Percentiles rank a stretch among this genome's conserved stretches.
phyloP scores from a whole-genome alignment of 176 grass and related monocot genomes.

The Secale cereale region DNA sequence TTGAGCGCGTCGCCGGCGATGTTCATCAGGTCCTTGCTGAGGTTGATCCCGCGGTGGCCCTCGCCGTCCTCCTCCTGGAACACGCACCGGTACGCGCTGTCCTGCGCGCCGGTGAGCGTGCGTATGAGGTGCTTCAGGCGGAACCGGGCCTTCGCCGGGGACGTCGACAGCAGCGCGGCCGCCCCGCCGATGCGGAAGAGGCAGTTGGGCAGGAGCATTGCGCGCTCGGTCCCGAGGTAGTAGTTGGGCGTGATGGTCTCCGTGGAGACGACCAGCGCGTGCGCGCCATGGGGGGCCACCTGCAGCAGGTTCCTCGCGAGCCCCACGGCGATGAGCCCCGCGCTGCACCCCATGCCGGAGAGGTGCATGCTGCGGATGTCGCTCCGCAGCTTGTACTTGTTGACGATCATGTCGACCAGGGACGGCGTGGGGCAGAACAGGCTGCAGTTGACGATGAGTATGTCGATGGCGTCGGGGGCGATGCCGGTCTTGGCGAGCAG shows the following conservation, averaged over 20 bases:
- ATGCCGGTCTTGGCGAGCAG: slow-evolving; percentile 44
- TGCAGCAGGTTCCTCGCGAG: slow-evolving; percentile 47
- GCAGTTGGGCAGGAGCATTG: slow-evolving; percentile 46
- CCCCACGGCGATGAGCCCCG: slow-evolving; percentile 40
- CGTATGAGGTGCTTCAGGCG: slow-evolving; percentile 17
- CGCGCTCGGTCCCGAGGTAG: slow-evolving; percentile 31
- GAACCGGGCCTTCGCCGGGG: slow-evolving; percentile 13
- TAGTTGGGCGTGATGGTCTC: slow-evolving; percentile 52
- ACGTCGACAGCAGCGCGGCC: slow-evolving; percentile 31
- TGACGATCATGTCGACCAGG: slow-evolving; percentile 45
- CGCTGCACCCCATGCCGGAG: slow-evolving; percentile 62
- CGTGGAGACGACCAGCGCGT: slow-evolving; percentile 39
- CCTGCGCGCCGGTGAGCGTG: not conserved
- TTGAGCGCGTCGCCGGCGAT: not conserved
- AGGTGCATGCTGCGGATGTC: slow-evolving; percentile 43
- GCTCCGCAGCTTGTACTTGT: slow-evolving; percentile 41
- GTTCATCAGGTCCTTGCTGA: not conserved
- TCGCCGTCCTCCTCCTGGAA: not conserved
- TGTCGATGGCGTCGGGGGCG: slow-evolving; percentile 22
- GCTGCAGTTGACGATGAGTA: slow-evolving; percentile 68
- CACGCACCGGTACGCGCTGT: not conserved
- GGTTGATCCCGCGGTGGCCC: not conserved
- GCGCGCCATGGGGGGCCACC: not conserved
- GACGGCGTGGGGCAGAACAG: slow-evolving; percentile 61
- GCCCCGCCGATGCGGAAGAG: slow-evolving; percentile 43